phyloP scores from a whole-genome alignment of 345 rosid species.

The Geranium rotundifolium region DNA sequence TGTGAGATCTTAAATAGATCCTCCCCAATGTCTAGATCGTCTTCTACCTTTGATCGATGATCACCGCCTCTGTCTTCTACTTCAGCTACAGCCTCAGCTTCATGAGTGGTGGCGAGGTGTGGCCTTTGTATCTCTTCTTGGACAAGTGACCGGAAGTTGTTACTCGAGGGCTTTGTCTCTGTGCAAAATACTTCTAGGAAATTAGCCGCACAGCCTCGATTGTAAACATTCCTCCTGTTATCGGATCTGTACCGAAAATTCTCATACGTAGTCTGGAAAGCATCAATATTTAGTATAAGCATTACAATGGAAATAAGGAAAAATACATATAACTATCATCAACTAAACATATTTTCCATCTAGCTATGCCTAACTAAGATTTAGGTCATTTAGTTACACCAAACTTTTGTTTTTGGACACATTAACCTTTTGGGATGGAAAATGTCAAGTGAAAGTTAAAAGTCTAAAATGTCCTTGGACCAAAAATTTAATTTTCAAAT shows the following conservation, averaged over 20 bases:
- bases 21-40: constrained; percentile 79
- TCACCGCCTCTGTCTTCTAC: constrained; percentile 33
- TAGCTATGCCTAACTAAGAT: too few species aligned
- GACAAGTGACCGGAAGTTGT: constrained; percentile 54
- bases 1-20: constrained; percentile 86
- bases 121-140: constrained; percentile 47
- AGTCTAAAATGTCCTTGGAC: too few species aligned
- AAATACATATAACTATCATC: too few species aligned
- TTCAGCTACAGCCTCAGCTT: too few species aligned
- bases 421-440: too few species aligned
- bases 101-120: constrained; percentile 34
- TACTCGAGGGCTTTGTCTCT: constrained; percentile 57
- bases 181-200: constrained; percentile 72
- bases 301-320: too few species aligned
- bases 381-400: too few species aligned
- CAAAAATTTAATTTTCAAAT: too few species aligned
- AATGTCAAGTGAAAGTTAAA: too few species aligned
- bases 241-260: constrained; percentile 82
- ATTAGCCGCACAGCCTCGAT: constrained; percentile 50
- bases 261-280: constrained; percentile 85
- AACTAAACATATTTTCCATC: too few species aligned
- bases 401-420: too few species aligned
- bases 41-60: constrained; percentile 80
- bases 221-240: constrained; percentile 48
- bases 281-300: too few species aligned